Percentiles rank a stretch among this genome's conserved stretches.
Conservation (phyloP, 257 asterid genomes). For the Petrea volubilis region DNA sequence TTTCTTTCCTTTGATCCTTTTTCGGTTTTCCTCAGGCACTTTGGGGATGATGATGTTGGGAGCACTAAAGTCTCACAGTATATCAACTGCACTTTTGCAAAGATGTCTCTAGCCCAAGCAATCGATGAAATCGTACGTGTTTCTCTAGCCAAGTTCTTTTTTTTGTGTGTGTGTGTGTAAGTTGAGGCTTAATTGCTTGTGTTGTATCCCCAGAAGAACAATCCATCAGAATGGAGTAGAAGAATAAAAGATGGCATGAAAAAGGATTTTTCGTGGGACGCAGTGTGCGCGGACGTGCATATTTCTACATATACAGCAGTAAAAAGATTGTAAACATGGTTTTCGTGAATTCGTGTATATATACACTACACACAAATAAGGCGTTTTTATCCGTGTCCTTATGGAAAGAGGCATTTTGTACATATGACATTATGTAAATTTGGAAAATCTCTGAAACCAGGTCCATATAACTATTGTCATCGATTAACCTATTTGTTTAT, state of each 20-base stretch:
- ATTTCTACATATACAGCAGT: constrained; percentile 54
- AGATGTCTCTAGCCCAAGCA: constrained; percentile 59
- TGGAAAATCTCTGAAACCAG: background rate
- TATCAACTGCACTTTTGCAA: constrained; percentile 44
- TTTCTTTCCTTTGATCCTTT: no score
- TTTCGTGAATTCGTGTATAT: background rate
- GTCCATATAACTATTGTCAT: no score
- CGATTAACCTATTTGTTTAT: no score
- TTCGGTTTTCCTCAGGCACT: constrained; percentile 50
- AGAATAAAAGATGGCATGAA: constrained; percentile 60
- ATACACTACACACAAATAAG: background rate
- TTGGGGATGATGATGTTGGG: constrained; percentile 35
- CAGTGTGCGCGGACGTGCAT: constrained; percentile 64
- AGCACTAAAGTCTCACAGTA: constrained; percentile 43
- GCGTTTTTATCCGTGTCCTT: background rate
- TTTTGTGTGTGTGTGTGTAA: background rate
- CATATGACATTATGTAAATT: background rate
- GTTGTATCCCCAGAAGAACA: constrained; percentile 44
- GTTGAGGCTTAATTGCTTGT: background rate
- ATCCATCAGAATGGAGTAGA: constrained; percentile 55
- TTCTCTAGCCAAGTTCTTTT: background rate
- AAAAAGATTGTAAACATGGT: constrained; percentile 30
- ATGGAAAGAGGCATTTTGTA: background rate
- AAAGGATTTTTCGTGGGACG: constrained; percentile 74
- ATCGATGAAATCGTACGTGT: constrained; percentile 64